A percentile compares a stretch with the other conserved stretches of the same genome.
phyloP scores from a whole-genome alignment of 208 protist genomes.

The Tritrichomonas foetus region DNA sequence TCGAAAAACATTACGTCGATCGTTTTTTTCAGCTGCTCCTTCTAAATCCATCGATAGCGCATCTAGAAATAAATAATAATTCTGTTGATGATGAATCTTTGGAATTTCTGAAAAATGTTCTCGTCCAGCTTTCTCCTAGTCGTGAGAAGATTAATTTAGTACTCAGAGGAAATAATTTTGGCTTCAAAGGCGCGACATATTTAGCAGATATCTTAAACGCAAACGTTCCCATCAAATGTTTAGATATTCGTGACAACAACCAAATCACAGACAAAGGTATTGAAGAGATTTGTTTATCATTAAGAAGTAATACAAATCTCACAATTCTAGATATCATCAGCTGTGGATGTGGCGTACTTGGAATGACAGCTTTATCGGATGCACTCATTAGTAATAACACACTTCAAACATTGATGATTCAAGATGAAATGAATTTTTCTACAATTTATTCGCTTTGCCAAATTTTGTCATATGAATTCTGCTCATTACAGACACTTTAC shows the following conservation, averaged over 20 bases:
- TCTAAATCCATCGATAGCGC: neutral
- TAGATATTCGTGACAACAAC: neutral
- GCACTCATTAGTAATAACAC: neutral
- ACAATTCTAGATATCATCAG: neutral
- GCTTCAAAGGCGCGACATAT: neutral
- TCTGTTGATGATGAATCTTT: neutral
- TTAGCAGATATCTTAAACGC: neutral
- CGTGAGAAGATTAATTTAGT: neutral
- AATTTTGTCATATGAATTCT: neutral
- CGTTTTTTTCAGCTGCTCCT: no score
- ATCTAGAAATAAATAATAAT: neutral
- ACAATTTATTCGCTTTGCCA: neutral
- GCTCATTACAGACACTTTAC: neutral
- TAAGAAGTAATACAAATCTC: neutral
- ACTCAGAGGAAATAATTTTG: neutral
- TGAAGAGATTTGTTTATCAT: neutral
- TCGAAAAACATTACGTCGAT: no score
- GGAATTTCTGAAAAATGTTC: neutral
- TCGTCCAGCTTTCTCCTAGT: neutral
- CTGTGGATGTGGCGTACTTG: neutral
- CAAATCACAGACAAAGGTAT: neutral
- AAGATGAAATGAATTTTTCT: no score
- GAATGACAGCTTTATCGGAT: neutral
- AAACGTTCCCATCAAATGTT: neutral
- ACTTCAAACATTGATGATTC: neutral